These are phyloP conservation scores for Penicillium digitatum DNA, from an alignment of 2,329 filamentous ascomycete species.

Conservation along the genomic window DNA sequence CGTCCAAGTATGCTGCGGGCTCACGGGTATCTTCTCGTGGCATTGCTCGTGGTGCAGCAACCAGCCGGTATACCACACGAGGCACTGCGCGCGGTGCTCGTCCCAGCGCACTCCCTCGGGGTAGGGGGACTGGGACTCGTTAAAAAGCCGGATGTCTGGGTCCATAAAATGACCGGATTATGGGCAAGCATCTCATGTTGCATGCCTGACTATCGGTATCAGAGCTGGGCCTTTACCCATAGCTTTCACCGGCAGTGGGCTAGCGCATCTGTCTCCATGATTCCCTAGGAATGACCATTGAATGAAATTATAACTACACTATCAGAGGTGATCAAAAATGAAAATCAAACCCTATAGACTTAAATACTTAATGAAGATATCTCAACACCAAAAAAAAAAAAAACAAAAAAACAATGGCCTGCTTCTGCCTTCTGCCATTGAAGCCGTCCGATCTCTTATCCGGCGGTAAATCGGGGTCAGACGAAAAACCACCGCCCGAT, in stretches of 20 bases:
- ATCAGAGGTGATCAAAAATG: not conserved
- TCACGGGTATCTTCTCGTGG: conserved; percentile 28
- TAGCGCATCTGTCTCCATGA: not conserved
- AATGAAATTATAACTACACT: not conserved
- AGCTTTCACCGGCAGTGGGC: not conserved
- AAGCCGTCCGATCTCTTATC: conserved; percentile 17
- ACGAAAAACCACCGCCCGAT: conserved; percentile 23
- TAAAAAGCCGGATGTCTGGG: conserved; percentile 19
- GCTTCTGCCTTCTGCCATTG: conserved; percentile 1
- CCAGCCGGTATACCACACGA: conserved; percentile 37
- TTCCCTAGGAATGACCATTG: not conserved
- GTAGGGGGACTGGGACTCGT: conserved; percentile 32
- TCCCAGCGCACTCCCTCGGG: conserved; percentile 39
- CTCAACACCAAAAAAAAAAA: not conserved
- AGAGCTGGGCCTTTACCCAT: not conserved
- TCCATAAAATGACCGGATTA: not conserved
- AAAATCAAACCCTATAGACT: not conserved
- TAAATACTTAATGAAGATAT: not conserved
- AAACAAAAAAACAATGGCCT: not conserved
- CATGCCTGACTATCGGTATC: not conserved
- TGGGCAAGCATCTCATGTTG: not conserved
- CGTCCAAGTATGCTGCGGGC: conserved; percentile 29
- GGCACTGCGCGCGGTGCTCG: conserved; percentile 33
- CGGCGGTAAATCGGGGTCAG: conserved; percentile 23
- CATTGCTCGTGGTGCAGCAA: conserved; percentile 21